Conservation (phyloP, 176 grass and related monocot genomes). For the Chloris gayana region DNA sequence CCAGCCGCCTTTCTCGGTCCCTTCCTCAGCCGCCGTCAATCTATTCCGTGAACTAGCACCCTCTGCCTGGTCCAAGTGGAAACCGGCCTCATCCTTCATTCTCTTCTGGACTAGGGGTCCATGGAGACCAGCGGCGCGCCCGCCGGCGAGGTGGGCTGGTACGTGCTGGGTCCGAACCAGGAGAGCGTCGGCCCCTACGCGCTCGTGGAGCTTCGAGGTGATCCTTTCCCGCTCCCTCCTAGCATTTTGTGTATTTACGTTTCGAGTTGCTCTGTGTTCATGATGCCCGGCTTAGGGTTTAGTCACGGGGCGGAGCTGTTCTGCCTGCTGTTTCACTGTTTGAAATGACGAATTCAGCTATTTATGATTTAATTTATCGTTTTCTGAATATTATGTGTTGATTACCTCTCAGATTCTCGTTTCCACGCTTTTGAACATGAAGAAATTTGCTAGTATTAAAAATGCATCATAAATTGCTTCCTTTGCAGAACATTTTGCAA, state of each 20-base stretch:
- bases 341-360: background rate
- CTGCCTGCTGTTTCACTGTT: background rate
- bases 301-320: background rate
- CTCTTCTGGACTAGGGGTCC: conserved; percentile 37
- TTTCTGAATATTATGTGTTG: no score
- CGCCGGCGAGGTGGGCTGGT: conserved; percentile 62
- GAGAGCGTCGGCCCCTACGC: conserved; percentile 84
- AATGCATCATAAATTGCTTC: conserved; percentile 8
- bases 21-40: no score
- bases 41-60: background rate
- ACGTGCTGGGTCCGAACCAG: conserved; percentile 83
- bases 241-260: background rate
- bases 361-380: no score
- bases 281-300: conserved; percentile 27
- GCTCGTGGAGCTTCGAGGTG: conserved; percentile 75
- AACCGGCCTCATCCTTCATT: conserved; percentile 19
- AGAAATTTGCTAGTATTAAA: conserved; percentile 5
- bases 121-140: conserved; percentile 51
- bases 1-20: no score
- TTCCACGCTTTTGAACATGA: conserved; percentile 15
- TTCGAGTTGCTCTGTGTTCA: background rate
- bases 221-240: background rate
- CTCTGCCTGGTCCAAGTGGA: background rate
- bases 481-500: conserved; percentile 69
- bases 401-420: background rate